A percentile compares a stretch with the other conserved stretches of the same genome.
phyloP scores from a whole-genome alignment of 2,329 filamentous ascomycete genomes.

The Talaromyces rugulosus region DNA sequence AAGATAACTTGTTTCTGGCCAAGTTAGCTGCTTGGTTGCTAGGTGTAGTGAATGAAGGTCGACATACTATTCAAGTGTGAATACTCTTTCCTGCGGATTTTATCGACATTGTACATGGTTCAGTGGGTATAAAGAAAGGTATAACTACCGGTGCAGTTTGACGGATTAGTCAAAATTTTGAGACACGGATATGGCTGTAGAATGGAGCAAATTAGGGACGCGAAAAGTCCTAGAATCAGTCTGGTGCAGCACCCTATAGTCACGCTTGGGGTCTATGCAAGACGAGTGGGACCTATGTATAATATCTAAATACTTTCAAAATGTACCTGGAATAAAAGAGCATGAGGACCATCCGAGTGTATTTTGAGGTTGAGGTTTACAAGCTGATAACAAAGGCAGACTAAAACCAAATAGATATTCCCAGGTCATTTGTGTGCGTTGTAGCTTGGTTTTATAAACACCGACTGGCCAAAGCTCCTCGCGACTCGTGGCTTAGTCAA shows the following conservation, averaged over 20 bases:
- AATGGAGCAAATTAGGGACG: neutral
- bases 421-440: neutral
- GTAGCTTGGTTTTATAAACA: neutral
- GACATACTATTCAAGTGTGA: constrained; percentile 4
- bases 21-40: neutral
- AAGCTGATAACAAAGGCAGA: neutral
- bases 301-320: neutral
- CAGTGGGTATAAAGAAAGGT: neutral
- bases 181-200: neutral
- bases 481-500: neutral
- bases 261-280: neutral
- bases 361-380: no score
- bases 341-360: neutral
- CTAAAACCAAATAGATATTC: neutral
- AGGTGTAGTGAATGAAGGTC: neutral
- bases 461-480: neutral
- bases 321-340: neutral
- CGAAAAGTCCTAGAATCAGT: neutral
- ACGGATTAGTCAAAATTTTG: neutral
- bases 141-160: neutral
- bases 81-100: constrained; percentile 11
- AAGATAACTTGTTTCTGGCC: constrained; percentile 55
- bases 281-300: neutral
- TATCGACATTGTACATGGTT: constrained; percentile 4
- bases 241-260: neutral